These are phyloP conservation scores for Benincasa hispida DNA, from an alignment of 306 rosid species.

Conservation along the genomic window DNA sequence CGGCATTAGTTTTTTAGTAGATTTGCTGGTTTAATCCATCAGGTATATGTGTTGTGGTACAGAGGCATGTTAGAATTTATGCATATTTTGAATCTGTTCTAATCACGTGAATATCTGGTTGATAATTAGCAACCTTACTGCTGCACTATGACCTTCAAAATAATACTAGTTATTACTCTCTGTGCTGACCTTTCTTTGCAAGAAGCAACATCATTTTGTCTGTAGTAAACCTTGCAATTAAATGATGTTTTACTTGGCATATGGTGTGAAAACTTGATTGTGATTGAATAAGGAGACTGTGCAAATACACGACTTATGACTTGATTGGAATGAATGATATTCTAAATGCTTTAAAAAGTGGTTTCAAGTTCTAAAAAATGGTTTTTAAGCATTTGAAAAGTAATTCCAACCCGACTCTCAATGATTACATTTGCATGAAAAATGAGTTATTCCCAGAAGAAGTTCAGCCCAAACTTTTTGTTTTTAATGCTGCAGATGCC, in stretches of 20 bases:
- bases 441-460: not conserved
- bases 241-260: not conserved
- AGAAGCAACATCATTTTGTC: not conserved
- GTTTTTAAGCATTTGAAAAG: not conserved
- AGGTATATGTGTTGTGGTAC: not conserved
- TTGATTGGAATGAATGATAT: too few species aligned
- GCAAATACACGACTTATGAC: not conserved
- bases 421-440: not conserved
- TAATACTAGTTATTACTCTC: not conserved
- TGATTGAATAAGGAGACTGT: not conserved
- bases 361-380: too few species aligned
- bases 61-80: not conserved
- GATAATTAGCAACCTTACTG: not conserved
- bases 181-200: not conserved
- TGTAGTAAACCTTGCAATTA: not conserved
- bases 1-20: not conserved
- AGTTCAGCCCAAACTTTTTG: not conserved
- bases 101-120: not conserved
- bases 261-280: not conserved
- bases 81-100: not conserved
- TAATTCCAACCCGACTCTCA: not conserved
- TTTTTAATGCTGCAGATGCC: slow-evolving; percentile 63
- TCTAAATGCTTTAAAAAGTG: too few species aligned
- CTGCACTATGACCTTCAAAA: not conserved
- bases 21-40: not conserved